phyloP scores from a whole-genome alignment of 257 asterid species.

The Datura wrightii region DNA sequence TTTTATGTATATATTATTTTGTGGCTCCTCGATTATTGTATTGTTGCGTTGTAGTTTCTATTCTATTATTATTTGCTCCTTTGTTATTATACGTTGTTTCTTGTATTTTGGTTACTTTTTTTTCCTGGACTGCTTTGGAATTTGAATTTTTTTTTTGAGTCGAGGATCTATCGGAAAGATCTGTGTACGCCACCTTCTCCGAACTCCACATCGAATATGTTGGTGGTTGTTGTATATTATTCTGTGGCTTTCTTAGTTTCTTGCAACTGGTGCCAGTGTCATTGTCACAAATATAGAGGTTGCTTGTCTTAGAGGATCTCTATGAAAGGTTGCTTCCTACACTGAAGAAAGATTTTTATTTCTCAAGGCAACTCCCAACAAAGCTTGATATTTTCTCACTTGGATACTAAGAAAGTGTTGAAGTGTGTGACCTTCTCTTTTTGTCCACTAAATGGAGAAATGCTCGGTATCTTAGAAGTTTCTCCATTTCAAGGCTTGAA shows the following conservation, averaged over 20 bases:
- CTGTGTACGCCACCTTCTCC: not conserved
- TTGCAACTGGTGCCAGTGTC: not conserved
- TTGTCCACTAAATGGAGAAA: not conserved
- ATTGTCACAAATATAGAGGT: not conserved
- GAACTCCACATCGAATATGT: rapidly evolving
- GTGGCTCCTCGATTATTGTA: too few relatives aligned
- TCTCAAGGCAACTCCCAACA: not conserved
- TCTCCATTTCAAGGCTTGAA: too few relatives aligned
- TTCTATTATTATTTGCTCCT: too few relatives aligned
- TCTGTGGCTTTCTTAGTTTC: not conserved
- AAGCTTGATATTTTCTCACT: not conserved
- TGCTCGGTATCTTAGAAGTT: not conserved
- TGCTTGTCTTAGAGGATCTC: not conserved
- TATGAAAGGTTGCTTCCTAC: not conserved
- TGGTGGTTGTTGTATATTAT: not conserved
- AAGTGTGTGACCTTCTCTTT: not conserved
- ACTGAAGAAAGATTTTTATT: not conserved
- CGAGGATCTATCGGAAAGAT: too few relatives aligned
- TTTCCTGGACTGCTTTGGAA: too few relatives aligned
- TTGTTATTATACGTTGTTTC: too few relatives aligned
- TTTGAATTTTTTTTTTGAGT: too few relatives aligned
- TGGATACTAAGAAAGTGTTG: not conserved
- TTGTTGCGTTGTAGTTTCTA: too few relatives aligned
- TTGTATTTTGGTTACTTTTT: too few relatives aligned
- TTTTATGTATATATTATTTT: too few relatives aligned